Conservation (phyloP, 2,329 filamentous ascomycete species). For the Tolypocladium endophyticum region DNA sequence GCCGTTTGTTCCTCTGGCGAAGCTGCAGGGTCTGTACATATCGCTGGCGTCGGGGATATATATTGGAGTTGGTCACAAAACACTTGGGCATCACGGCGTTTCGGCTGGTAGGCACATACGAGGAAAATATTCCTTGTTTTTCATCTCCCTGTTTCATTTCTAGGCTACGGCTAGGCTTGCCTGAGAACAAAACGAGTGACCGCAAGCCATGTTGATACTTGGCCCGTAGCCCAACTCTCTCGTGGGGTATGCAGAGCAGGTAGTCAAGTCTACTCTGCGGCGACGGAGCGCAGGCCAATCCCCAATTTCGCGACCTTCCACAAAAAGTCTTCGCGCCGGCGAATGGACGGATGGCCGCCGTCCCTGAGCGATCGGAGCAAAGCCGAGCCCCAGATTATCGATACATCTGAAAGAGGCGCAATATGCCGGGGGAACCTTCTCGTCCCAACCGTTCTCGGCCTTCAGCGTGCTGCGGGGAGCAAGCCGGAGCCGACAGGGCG, state of each 20-base stretch:
- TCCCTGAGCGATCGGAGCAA: slow-evolving; percentile 14
- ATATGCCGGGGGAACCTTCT: slow-evolving; percentile 13
- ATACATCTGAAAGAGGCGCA: slow-evolving; percentile 12
- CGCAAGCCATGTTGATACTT: slow-evolving; percentile 19
- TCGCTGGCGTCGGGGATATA: not conserved
- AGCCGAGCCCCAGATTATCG: slow-evolving; percentile 20
- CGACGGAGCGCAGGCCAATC: slow-evolving; percentile 2
- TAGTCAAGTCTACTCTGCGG: slow-evolving; percentile 1
- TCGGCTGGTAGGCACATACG: not conserved
- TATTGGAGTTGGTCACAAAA: not conserved
- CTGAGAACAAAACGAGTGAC: slow-evolving; percentile 21
- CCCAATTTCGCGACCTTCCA: slow-evolving; percentile 4
- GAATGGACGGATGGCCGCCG: slow-evolving; percentile 18
- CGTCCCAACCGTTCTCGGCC: slow-evolving; percentile 19
- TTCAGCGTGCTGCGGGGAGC: slow-evolving; percentile 19
- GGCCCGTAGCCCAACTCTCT: slow-evolving; percentile 19
- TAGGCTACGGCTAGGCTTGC: slow-evolving; percentile 24
- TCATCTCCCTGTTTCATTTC: slow-evolving; percentile 5
- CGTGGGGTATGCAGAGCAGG: slow-evolving; percentile 9
- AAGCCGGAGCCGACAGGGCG: slow-evolving; percentile 21
- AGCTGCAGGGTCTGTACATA: not conserved
- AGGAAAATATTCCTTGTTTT: not conserved
- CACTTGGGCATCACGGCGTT: not conserved
- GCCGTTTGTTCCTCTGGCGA: not conserved
- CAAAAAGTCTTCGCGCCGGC: slow-evolving; percentile 15